Percentiles rank a stretch among this genome's conserved stretches.
phyloP scores from a whole-genome alignment of 164 flowering plant genomes.

The Liriodendron chinense region DNA sequence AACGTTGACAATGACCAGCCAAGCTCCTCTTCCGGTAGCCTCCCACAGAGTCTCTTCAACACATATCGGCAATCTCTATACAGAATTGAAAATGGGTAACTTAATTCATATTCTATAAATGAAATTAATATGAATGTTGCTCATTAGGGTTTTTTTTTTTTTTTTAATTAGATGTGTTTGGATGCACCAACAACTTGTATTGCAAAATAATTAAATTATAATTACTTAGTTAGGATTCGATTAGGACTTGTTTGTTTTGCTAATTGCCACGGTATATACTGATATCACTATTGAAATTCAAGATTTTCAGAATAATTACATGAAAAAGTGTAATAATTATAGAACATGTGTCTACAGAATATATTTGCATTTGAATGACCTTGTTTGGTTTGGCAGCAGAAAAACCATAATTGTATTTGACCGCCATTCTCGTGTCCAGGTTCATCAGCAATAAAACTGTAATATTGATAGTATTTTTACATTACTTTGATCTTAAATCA shows the following conservation, averaged over 20 bases:
- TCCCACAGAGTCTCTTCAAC: conserved; percentile 33
- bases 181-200: neutral
- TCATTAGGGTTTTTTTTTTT: neutral
- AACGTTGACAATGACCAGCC: conserved; percentile 29
- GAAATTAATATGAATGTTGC: neutral
- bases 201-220: no score
- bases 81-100: conserved; percentile 31
- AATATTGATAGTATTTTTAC: no score
- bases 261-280: neutral
- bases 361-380: no score
- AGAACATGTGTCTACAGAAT: no score
- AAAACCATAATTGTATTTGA: no score
- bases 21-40: conserved; percentile 40
- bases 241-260: neutral
- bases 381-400: no score
- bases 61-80: conserved; percentile 31
- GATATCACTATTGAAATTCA: no score
- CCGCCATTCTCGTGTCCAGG: no score
- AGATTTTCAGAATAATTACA: neutral
- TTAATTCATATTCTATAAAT: neutral
- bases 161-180: neutral
- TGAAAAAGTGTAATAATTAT: no score
- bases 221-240: no score
- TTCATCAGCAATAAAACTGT: no score
- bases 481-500: no score